A percentile compares a stretch with the other conserved stretches of the same genome.
These are phyloP conservation scores for Ananas comosus DNA, from an alignment of 176 grass and related monocot genomes.

Conservation along the genomic window DNA sequence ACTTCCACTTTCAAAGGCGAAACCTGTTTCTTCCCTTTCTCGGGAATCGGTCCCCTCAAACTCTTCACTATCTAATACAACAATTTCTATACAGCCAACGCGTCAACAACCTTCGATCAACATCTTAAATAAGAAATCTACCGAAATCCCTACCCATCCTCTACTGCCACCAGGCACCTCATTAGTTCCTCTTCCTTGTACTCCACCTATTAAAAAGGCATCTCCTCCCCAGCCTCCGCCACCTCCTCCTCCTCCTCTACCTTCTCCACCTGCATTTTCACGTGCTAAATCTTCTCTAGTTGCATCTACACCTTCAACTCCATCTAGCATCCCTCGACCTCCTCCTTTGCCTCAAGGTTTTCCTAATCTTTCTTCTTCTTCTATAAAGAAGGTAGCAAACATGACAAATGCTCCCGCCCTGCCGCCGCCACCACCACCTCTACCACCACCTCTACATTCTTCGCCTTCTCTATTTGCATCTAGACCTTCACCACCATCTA, in stretches of 20 bases:
- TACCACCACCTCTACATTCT: slow-evolving; percentile 20
- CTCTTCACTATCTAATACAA: slow-evolving; percentile 18
- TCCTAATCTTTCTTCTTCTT: too few relatives aligned
- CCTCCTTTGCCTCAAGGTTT: neutral
- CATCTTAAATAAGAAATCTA: slow-evolving; percentile 23
- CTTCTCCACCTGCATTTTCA: slow-evolving; percentile 26
- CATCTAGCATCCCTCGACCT: slow-evolving; percentile 5
- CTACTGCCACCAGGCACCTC: slow-evolving; percentile 29
- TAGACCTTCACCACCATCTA: slow-evolving; percentile 16
- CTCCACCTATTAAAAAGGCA: slow-evolving; percentile 20
- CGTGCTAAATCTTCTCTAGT: slow-evolving; percentile 25
- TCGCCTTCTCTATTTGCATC: slow-evolving; percentile 8
- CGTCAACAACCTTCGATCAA: slow-evolving; percentile 8
- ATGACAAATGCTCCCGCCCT: neutral
- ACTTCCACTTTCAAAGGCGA: slow-evolving; percentile 5
- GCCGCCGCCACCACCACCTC: slow-evolving; percentile 10
- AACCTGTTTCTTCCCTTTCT: slow-evolving; percentile 8
- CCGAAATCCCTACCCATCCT: slow-evolving; percentile 31
- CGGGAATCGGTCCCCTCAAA: slow-evolving; percentile 6
- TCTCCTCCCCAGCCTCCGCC: slow-evolving; percentile 4
- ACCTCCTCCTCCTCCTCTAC: neutral
- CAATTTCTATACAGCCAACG: slow-evolving; percentile 18
- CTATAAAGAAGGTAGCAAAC: neutral
- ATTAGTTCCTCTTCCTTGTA: slow-evolving; percentile 25
- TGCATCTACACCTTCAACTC: slow-evolving; percentile 8